Percentiles rank a stretch among this genome's conserved stretches.
phyloP scores from a whole-genome alignment of 2,329 filamentous ascomycete genomes.

The Leptographium flavum region DNA sequence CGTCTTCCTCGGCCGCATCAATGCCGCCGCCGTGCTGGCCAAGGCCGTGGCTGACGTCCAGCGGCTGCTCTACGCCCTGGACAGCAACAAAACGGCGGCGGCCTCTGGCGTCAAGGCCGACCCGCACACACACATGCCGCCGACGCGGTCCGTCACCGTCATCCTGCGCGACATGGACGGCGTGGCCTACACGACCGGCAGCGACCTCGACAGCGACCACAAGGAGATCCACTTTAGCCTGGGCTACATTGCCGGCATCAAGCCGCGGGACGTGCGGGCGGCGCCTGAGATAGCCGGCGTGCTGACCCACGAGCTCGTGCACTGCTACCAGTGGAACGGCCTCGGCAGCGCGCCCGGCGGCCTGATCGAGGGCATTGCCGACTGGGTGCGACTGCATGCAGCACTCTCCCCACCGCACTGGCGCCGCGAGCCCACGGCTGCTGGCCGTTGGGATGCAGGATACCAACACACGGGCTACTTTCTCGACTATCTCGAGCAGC shows the following conservation, averaged over 20 bases:
- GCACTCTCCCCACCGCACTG: conserved; percentile 71
- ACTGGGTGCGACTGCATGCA: conserved; percentile 74
- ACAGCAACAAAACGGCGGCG: too few species aligned
- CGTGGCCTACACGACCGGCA: conserved; percentile 79
- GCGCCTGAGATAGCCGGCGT: conserved; percentile 64
- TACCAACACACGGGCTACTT: conserved; percentile 92
- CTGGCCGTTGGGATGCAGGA: conserved; percentile 65
- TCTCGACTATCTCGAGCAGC: conserved; percentile 65
- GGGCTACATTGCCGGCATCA: conserved; percentile 48
- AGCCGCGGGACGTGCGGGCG: conserved; percentile 23
- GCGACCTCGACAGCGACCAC: conserved; percentile 66
- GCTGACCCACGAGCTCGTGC: conserved; percentile 82
- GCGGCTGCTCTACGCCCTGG: conserved; percentile 51
- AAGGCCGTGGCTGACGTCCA: conserved; percentile 55
- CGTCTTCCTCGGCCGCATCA: conserved; percentile 53
- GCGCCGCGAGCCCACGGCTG: conserved; percentile 36
- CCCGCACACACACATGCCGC: conserved; percentile 29
- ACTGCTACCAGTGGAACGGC: conserved; percentile 79
- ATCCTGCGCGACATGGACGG: conserved; percentile 67
- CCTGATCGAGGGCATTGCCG: conserved; percentile 79
- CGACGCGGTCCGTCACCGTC: conserved; percentile 76
- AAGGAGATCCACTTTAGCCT: conserved; percentile 88
- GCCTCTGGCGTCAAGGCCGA: conserved; percentile 19
- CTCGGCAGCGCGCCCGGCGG: conserved; percentile 51
- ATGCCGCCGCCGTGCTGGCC: conserved; percentile 47